These are phyloP conservation scores for Phytophthora hibernalis DNA, from an alignment of 352 stramenopile species.

Conservation along the genomic window DNA sequence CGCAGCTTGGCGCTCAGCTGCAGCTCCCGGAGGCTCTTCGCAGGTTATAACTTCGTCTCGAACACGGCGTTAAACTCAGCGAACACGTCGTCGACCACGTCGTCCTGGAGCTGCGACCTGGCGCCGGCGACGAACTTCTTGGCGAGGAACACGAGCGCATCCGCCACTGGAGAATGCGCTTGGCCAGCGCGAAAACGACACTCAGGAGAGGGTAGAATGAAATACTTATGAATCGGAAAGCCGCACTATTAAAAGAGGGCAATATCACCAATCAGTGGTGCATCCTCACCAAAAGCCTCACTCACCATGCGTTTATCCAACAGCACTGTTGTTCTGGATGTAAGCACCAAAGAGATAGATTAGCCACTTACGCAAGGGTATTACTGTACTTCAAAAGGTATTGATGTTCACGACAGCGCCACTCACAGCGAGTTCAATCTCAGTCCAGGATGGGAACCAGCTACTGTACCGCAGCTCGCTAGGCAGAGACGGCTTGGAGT, in stretches of 20 bases:
- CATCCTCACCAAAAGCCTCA: too few relatives aligned
- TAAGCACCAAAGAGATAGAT: too few relatives aligned
- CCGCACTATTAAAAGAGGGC: too few relatives aligned
- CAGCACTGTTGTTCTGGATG: too few relatives aligned
- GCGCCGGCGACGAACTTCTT: conserved; percentile 36
- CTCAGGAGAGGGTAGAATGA: too few relatives aligned
- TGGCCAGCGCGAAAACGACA: too few relatives aligned
- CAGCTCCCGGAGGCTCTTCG: conserved; percentile 29
- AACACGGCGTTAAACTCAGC: conserved; percentile 45
- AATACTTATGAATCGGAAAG: too few relatives aligned
- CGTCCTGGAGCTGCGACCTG: conserved; percentile 15
- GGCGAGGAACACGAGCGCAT: conserved; percentile 40
- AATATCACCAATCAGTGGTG: too few relatives aligned
- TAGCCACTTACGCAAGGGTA: too few relatives aligned
- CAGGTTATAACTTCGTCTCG: conserved; percentile 20
- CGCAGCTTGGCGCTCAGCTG: conserved; percentile 22
- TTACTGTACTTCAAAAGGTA: too few relatives aligned
- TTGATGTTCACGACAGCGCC: conserved; percentile 42
- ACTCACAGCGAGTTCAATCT: conserved; percentile 64
- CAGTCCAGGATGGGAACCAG: conserved; percentile 27
- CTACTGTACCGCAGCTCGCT: conserved; percentile 42
- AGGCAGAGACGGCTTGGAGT: conserved; percentile 38
- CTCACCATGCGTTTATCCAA: too few relatives aligned
- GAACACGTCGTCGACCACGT: conserved; percentile 38
- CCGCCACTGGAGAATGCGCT: too few relatives aligned